Percentiles rank a stretch among this genome's conserved stretches.
These are phyloP conservation scores for Penicillium sp. DNA, from an alignment of 2,329 filamentous ascomycete genomes.

Conservation along the genomic window DNA sequence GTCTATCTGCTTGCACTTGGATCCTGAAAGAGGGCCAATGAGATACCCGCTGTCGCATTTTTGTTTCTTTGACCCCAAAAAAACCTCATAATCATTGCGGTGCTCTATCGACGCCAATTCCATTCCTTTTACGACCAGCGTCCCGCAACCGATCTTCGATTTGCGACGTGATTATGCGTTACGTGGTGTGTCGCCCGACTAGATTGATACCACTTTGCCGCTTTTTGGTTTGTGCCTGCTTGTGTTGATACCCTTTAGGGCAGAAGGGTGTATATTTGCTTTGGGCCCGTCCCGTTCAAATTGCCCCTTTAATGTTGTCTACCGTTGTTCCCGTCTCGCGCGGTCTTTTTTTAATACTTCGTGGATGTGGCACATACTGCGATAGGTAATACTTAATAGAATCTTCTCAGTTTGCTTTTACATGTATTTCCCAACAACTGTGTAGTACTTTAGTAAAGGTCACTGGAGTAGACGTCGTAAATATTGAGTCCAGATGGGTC, in stretches of 20 bases:
- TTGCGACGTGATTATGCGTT: constrained; percentile 34
- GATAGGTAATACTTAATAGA: constrained; percentile 42
- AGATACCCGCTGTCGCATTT: constrained; percentile 30
- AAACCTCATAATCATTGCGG: constrained; percentile 16
- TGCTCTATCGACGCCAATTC: constrained; percentile 21
- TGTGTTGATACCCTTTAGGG: constrained; percentile 36
- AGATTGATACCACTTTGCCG: constrained; percentile 31
- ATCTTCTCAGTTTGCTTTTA: constrained; percentile 27
- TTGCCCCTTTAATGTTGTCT: constrained; percentile 28
- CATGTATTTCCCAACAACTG: background rate
- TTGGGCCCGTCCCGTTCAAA: constrained; percentile 1
- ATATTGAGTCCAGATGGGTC: background rate
- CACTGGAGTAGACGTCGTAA: background rate
- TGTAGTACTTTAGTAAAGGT: background rate
- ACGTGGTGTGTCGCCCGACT: constrained; percentile 27
- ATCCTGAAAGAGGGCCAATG: constrained; percentile 29
- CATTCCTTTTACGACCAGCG: constrained; percentile 35
- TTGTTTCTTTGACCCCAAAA: constrained; percentile 17
- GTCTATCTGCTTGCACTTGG: constrained; percentile 8
- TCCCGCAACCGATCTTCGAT: constrained; percentile 29
- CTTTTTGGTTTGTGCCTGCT: constrained; percentile 28
- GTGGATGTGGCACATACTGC: constrained; percentile 29
- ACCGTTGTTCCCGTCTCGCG: constrained; percentile 20
- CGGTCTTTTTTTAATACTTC: constrained; percentile 17
- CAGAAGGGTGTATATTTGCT: constrained; percentile 28